Evolutionary conservation across 176 grass and related monocot species (phyloP).

Genomic region (Eleusine coracana): DNA sequence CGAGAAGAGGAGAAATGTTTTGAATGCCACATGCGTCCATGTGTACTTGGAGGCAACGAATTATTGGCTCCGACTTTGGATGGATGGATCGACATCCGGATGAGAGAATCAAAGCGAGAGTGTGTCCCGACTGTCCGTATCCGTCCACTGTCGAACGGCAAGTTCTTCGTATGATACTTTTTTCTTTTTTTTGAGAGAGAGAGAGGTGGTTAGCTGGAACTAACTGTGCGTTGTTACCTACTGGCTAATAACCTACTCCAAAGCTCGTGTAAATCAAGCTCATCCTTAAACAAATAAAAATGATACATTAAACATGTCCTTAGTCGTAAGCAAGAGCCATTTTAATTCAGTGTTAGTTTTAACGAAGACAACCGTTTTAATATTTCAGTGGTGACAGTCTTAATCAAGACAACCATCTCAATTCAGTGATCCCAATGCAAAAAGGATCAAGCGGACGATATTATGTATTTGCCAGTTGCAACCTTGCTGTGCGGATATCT

Average conservation of each 20-base stretch:
- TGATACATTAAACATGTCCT: neutral
- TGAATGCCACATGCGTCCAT: slow-evolving; percentile 55
- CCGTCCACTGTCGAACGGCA: neutral
- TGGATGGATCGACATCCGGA: slow-evolving; percentile 25
- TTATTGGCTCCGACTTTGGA: slow-evolving; percentile 49
- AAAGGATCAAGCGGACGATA: too few species aligned
- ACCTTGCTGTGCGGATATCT: neutral
- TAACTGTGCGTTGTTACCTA: neutral
- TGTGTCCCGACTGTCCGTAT: neutral
- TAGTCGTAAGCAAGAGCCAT: neutral
- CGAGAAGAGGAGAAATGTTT: slow-evolving; percentile 41
- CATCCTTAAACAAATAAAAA: neutral
- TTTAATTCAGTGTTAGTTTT: neutral
- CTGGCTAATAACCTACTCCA: neutral
- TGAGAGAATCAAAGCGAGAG: slow-evolving; percentile 15
- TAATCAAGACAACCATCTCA: neutral
- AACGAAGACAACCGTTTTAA: neutral
- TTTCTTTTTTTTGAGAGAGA: neutral
- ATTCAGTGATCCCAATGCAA: neutral
- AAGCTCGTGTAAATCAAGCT: neutral
- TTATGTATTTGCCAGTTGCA: neutral
- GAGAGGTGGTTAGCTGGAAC: neutral
- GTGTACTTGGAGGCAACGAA: slow-evolving; percentile 45
- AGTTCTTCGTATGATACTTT: neutral
- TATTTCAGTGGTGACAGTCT: neutral